A percentile compares a stretch with the other conserved stretches of the same genome.
These are phyloP conservation scores for Epichloe hybrida DNA, from an alignment of 2,329 filamentous ascomycete species.

Conservation along the genomic window DNA sequence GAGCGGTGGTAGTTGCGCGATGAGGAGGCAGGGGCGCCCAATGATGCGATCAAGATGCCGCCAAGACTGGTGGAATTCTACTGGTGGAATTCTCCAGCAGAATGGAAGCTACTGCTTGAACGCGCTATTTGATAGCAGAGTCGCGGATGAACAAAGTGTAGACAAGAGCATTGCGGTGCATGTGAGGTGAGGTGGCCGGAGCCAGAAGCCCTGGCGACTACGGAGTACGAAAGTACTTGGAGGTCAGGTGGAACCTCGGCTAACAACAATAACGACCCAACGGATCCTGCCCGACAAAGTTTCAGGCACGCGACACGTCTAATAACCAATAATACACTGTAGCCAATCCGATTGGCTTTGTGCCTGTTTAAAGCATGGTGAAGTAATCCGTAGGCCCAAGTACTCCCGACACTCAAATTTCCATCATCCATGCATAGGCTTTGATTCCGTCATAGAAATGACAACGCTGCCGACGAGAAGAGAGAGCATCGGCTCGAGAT, in stretches of 20 bases:
- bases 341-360: too few relatives aligned
- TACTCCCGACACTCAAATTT: too few relatives aligned
- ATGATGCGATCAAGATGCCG: background rate
- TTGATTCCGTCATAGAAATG: too few relatives aligned
- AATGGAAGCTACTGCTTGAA: background rate
- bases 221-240: background rate
- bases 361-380: too few relatives aligned
- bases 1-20: background rate
- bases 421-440: too few relatives aligned
- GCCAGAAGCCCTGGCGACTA: background rate
- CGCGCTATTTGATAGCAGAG: background rate
- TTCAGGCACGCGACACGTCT: background rate
- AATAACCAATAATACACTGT: too few relatives aligned
- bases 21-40: background rate
- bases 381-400: too few relatives aligned
- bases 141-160: background rate
- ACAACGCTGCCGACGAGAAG: background rate
- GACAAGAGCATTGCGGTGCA: background rate
- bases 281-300: background rate
- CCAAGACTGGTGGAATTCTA: background rate
- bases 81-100: background rate
- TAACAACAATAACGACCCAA: constrained; percentile 16
- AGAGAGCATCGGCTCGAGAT: background rate
- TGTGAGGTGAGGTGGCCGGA: background rate
- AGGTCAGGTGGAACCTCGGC: constrained; percentile 18